Conservation (phyloP, 2,329 filamentous ascomycete genomes). For the Penicillium verrucosum region DNA sequence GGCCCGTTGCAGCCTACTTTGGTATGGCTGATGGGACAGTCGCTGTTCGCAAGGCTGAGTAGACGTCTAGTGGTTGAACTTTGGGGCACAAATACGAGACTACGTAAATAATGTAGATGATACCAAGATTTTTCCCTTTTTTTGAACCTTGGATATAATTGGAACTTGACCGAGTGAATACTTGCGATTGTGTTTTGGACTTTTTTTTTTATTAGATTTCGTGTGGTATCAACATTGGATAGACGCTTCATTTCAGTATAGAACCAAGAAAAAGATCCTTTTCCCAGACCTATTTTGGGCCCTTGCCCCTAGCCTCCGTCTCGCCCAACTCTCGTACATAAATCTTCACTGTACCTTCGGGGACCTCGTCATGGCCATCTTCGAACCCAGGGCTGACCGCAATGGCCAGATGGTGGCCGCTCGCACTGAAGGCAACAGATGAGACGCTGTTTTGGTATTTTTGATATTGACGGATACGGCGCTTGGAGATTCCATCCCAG, state of each 20-base stretch:
- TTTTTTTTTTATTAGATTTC: constrained; percentile 16
- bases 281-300: constrained; percentile 54
- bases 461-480: constrained; percentile 84
- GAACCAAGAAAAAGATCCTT: constrained; percentile 10
- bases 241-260: constrained; percentile 11
- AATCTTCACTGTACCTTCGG: constrained; percentile 70
- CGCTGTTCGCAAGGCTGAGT: constrained; percentile 49
- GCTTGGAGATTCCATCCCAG: constrained; percentile 89
- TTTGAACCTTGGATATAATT: not conserved
- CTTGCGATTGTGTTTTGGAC: not conserved
- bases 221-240: constrained; percentile 19
- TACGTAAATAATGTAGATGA: constrained; percentile 20
- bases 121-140: constrained; percentile 19
- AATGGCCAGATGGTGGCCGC: constrained; percentile 75
- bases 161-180: constrained; percentile 9
- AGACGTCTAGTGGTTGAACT: constrained; percentile 1
- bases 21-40: constrained; percentile 77
- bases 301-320: constrained; percentile 83
- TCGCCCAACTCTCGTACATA: constrained; percentile 81
- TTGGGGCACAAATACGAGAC: not conserved
- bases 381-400: constrained; percentile 85
- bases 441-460: constrained; percentile 77
- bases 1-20: constrained; percentile 92
- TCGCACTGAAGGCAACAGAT: constrained; percentile 69
- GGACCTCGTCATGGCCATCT: constrained; percentile 74